phyloP scores from a whole-genome alignment of 208 protist species.

The Trypanosoma platydactyli region DNA sequence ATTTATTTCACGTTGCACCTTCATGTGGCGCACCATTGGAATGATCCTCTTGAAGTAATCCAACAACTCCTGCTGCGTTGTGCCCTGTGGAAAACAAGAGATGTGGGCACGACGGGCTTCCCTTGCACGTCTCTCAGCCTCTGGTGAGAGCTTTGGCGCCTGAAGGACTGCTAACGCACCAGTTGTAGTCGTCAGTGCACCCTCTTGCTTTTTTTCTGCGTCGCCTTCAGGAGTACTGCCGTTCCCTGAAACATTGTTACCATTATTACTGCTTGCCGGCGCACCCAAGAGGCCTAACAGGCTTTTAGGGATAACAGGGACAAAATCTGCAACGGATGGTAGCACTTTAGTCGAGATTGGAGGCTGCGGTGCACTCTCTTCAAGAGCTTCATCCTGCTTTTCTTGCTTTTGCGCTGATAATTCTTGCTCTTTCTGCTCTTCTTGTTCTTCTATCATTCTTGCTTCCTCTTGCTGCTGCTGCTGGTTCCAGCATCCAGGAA shows the following conservation, averaged over 20 bases:
- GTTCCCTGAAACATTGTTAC: neutral
- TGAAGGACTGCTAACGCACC: conserved; percentile 50
- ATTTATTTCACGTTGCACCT: conserved; percentile 68
- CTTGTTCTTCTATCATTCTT: neutral
- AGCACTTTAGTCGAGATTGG: conserved; percentile 26
- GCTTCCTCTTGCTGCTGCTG: neutral
- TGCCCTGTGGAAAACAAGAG: conserved; percentile 63
- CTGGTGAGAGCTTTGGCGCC: conserved; percentile 69
- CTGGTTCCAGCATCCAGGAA: neutral
- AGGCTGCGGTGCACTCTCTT: conserved; percentile 11
- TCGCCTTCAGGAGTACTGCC: neutral
- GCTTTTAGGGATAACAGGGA: conserved; percentile 49
- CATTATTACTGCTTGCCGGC: conserved; percentile 21
- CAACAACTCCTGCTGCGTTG: conserved; percentile 59
- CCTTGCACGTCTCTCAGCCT: conserved; percentile 54
- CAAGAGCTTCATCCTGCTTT: conserved; percentile 5
- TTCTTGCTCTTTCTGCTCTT: conserved; percentile 11
- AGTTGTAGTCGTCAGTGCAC: conserved; percentile 19
- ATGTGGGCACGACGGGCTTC: conserved; percentile 83
- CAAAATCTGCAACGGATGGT: conserved; percentile 77
- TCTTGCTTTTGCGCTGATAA: neutral
- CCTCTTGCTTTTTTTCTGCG: neutral
- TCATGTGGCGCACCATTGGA: conserved; percentile 71
- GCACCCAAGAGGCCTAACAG: conserved; percentile 22
- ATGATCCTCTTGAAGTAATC: conserved; percentile 71